A percentile compares a stretch with the other conserved stretches of the same genome.
phyloP scores from a whole-genome alignment of 257 asterid genomes.

The Dorcoceras hygrometricum region DNA sequence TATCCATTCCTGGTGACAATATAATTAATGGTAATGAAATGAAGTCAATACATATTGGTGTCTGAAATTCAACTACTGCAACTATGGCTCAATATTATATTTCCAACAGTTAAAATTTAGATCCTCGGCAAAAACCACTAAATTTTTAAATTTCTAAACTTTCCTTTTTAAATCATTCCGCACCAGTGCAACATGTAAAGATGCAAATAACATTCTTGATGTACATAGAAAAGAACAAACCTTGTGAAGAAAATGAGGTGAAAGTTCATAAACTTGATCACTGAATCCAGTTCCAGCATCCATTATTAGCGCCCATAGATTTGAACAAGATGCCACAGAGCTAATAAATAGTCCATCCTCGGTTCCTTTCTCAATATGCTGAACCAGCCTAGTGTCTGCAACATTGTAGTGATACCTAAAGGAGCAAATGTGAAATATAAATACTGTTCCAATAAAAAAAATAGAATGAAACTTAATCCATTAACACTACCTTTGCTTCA shows the following conservation, averaged over 20 bases:
- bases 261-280: conserved; percentile 58
- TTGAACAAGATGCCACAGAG: conserved; percentile 58
- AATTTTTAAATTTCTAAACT: too few relatives aligned
- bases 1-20: conserved; percentile 59
- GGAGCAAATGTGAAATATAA: conserved; percentile 15
- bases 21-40: conserved; percentile 7
- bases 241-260: conserved; percentile 69
- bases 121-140: neutral
- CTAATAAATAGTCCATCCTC: conserved; percentile 68
- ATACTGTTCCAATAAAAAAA: neutral
- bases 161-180: neutral
- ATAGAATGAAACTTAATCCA: neutral
- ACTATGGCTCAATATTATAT: neutral
- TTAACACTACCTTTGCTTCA: conserved; percentile 58
- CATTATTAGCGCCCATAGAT: conserved; percentile 76
- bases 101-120: neutral
- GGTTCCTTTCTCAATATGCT: conserved; percentile 72
- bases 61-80: too few relatives aligned
- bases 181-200: neutral
- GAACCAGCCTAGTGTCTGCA: conserved; percentile 51
- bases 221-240: conserved; percentile 24
- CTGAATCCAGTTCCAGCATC: conserved; percentile 75
- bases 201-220: neutral
- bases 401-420: conserved; percentile 79
- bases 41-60: neutral